Conservation (phyloP, 495 filamentous ascomycete genomes). For the Cladorrhinum samala region DNA sequence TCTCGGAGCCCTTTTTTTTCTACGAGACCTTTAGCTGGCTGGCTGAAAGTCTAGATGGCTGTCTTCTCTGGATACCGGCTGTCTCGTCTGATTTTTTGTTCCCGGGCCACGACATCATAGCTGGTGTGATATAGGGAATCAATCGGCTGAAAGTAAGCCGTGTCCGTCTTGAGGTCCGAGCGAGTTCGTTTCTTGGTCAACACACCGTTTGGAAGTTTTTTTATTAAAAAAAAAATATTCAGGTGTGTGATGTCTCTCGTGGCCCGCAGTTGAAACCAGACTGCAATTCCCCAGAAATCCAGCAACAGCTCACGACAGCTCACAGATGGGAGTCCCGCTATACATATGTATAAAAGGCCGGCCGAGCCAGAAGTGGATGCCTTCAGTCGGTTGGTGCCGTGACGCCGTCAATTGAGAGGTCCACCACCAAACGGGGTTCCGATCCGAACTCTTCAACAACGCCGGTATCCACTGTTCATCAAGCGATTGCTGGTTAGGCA, state of each 20-base stretch:
- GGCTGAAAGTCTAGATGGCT: too few species aligned
- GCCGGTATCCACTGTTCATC: too few species aligned
- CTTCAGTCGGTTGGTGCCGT: too few species aligned
- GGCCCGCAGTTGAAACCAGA: not conserved
- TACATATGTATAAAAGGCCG: not conserved
- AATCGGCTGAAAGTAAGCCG: not conserved
- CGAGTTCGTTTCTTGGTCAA: not conserved
- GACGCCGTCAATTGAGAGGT: not conserved
- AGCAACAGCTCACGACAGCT: too few species aligned
- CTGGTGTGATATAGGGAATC: constrained; percentile 4
- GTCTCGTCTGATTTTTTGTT: too few species aligned
- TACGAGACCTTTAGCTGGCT: not conserved
- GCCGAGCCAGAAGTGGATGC: too few species aligned
- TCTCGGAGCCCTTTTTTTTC: not conserved
- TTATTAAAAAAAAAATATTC: too few species aligned
- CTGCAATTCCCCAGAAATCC: too few species aligned
- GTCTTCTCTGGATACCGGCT: too few species aligned
- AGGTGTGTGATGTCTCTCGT: not conserved
- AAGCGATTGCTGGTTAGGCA: too few species aligned
- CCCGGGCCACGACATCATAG: constrained; percentile 13
- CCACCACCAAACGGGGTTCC: not conserved
- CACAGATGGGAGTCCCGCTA: too few species aligned
- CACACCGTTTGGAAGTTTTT: not conserved
- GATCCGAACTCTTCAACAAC: not conserved
- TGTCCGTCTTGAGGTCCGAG: not conserved